Conservation (phyloP, 495 filamentous ascomycete genomes). For the Hyaloscypha finlandica region DNA sequence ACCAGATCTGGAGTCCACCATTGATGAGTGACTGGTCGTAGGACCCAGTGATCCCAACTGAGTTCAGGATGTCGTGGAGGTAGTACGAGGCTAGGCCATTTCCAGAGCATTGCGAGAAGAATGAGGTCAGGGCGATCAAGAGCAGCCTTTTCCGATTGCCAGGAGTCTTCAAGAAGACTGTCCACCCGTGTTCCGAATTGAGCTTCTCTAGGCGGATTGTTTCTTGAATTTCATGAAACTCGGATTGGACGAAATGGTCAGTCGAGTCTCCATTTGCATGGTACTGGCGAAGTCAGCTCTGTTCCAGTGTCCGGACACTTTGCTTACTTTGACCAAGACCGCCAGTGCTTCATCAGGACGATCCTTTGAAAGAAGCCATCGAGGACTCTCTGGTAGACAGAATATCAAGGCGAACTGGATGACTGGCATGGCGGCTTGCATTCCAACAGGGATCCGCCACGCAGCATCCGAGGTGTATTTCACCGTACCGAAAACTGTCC, state of each 20-base stretch:
- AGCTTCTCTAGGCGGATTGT: conserved; percentile 4
- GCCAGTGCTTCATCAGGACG: conserved; percentile 59
- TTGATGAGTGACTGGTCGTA: conserved; percentile 41
- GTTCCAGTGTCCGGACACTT: conserved; percentile 28
- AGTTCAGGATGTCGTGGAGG: conserved; percentile 20
- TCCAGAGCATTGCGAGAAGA: conserved; percentile 34
- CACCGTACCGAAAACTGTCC: conserved; percentile 8
- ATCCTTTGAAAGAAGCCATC: conserved; percentile 68
- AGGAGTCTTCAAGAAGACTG: neutral
- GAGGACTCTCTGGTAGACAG: conserved; percentile 64
- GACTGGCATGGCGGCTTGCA: conserved; percentile 2
- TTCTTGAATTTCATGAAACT: conserved; percentile 4
- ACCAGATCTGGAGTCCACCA: conserved; percentile 16
- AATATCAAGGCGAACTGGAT: conserved; percentile 2
- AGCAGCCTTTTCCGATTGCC: conserved; percentile 12
- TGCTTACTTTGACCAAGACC: neutral
- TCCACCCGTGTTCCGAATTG: neutral
- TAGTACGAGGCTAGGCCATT: conserved; percentile 35
- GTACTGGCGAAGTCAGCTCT: conserved; percentile 49
- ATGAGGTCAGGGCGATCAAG: conserved; percentile 8
- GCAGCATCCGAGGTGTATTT: neutral
- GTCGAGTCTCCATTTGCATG: conserved; percentile 6
- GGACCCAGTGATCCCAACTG: conserved; percentile 37
- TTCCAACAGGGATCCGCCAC: conserved; percentile 8
- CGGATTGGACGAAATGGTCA: neutral